Evolutionary conservation across 768 basidiomycete genomes (phyloP), one percentile per base, ranked within the genome.

Genomic region (Nevesoporus exiguus): DNA sequence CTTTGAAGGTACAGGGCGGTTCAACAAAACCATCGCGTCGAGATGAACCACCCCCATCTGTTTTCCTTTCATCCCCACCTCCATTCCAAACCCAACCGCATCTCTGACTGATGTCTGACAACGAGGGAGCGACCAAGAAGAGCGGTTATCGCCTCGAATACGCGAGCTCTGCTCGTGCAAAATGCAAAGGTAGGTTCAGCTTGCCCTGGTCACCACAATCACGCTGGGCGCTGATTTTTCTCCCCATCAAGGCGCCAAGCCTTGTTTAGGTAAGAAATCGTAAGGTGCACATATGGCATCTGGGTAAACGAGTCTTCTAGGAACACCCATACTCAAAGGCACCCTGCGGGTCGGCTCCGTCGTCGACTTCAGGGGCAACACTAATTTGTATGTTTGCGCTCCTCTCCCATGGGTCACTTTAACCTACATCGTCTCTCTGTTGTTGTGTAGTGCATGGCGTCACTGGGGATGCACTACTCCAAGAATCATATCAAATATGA

Each of bases 381-480:
- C 81, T 9, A 77, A 68, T 61, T 89, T 88, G 90, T 90, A 67
- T 61, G 76, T 73, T 29, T 6, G 10, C 2, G 34, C 24, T 71
- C 25, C 43, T 27, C 36, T 52, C 3, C 14, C 31, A 19, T 31
- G 21, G 0, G 21, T 39, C 36, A 27, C 45, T 13, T 41, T 53
- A 7, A 55, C 29, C 22, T 29, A 30, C 5, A 24, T 0, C 22
- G 7, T 37, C 13, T 7, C 24, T 3, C 58, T 37, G 34, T 44
- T 31, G n/a, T 47, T 25, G 44, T 15, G 17, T 13, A 91, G 89
- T 65, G 69, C 77, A 31, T 96, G 90, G 90, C 83, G 91, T 58
- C 93, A 96, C 65, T 96, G 92, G 92, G 93, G 93, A 19, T 95
- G 93, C 66, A 78, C 80, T 7, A 93, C 92, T 0, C 41, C 76